These are phyloP conservation scores for Lolium multiflorum DNA, from an alignment of 176 grass and related monocot genomes.

Conservation along the genomic window DNA sequence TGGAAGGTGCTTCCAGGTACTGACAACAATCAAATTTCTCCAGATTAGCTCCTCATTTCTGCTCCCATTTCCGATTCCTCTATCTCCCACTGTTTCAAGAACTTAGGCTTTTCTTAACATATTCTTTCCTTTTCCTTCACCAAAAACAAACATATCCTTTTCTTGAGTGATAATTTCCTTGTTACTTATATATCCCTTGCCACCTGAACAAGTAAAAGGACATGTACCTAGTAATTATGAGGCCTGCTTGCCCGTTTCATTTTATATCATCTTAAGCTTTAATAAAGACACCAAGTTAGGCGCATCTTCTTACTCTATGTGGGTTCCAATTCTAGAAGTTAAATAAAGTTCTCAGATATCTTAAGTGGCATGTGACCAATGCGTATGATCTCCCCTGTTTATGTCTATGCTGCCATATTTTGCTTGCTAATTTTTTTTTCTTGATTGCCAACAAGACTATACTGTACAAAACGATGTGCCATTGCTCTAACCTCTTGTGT, in stretches of 20 bases:
- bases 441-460: background rate
- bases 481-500: background rate
- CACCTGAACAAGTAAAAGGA: background rate
- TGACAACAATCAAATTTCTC: background rate
- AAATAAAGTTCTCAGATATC: background rate
- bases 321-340: background rate
- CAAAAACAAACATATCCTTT: background rate
- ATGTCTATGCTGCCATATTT: background rate
- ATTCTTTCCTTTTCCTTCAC: too few species aligned
- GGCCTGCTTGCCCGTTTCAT: background rate
- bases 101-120: background rate
- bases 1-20: slow-evolving; percentile 79
- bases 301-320: background rate
- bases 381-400: background rate
- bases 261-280: background rate
- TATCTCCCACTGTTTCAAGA: background rate
- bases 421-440: background rate
- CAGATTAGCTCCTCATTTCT: background rate
- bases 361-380: background rate
- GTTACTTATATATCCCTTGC: background rate
- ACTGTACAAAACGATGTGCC: background rate
- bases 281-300: background rate
- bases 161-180: background rate
- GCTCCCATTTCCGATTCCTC: background rate
- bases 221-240: background rate